phyloP scores from a whole-genome alignment of 2,329 filamentous ascomycete species.

The Leptographium lundbergii region DNA sequence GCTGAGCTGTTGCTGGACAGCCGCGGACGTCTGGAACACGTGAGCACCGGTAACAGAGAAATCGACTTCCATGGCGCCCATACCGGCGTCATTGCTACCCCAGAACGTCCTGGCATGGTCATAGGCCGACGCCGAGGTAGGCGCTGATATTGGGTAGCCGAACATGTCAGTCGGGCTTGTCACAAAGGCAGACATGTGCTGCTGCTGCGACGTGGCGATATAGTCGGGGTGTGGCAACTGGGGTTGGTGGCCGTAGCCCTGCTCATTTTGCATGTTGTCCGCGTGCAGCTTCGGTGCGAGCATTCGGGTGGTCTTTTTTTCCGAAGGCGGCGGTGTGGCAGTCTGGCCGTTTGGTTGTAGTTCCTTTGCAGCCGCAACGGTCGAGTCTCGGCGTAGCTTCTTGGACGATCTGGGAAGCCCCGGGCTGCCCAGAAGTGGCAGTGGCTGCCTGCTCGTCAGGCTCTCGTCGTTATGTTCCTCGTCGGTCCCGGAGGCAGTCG shows the following conservation, averaged over 20 bases:
- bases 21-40: slow-evolving; percentile 28
- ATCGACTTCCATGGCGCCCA: slow-evolving; percentile 47
- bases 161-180: slow-evolving; percentile 42
- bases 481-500: not conserved
- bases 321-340: slow-evolving; percentile 47
- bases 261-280: slow-evolving; percentile 44
- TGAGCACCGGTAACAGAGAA: slow-evolving; percentile 32
- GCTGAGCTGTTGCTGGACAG: slow-evolving; percentile 35
- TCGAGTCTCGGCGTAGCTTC: slow-evolving; percentile 30
- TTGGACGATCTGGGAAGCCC: slow-evolving; percentile 24
- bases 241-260: slow-evolving; percentile 33
- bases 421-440: slow-evolving; percentile 13
- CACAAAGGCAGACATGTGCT: slow-evolving; percentile 33
- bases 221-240: slow-evolving; percentile 23
- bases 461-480: not conserved
- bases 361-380: slow-evolving; percentile 9
- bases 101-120: slow-evolving; percentile 36
- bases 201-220: slow-evolving; percentile 33
- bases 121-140: slow-evolving; percentile 34
- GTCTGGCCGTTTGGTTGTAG: slow-evolving; percentile 33
- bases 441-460: slow-evolving; percentile 1
- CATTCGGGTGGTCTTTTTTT: slow-evolving; percentile 41
- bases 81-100: slow-evolving; percentile 30
- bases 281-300: slow-evolving; percentile 33
- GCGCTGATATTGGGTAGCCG: slow-evolving; percentile 46